Evolutionary conservation across 345 rosid species (phyloP).

Genomic region (Cardiospermum halicacabum): DNA sequence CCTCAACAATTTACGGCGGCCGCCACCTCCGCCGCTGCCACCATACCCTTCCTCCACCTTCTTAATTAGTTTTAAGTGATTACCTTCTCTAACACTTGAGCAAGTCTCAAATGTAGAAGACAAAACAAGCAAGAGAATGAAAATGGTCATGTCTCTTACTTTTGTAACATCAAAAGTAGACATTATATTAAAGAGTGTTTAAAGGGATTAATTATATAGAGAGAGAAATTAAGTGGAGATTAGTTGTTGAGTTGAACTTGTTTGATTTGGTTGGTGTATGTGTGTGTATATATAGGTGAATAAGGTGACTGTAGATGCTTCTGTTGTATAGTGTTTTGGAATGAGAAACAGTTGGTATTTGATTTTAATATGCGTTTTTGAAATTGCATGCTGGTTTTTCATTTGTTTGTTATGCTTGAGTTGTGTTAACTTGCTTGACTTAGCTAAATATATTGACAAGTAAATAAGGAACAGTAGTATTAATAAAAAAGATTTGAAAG

Average conservation of each 20-base stretch:
- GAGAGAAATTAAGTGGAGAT: constrained; percentile 4
- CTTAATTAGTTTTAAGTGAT: constrained; percentile 28
- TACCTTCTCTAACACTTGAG: constrained; percentile 43
- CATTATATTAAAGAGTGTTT: constrained; percentile 23
- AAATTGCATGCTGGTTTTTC: background rate
- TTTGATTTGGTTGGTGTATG: constrained; percentile 18
- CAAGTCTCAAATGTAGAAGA: constrained; percentile 31
- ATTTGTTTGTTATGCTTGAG: background rate
- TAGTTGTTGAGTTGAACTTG: constrained; percentile 10
- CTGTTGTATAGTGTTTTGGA: constrained; percentile 32
- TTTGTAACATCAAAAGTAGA: constrained; percentile 14
- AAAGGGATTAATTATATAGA: background rate
- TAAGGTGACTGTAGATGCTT: constrained; percentile 20
- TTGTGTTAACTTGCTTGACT: background rate
- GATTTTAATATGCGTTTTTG: background rate
- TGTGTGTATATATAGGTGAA: constrained; percentile 41
- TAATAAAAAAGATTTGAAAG: background rate
- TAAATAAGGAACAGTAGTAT: background rate
- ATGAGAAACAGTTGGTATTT: constrained; percentile 19
- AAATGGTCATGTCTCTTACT: constrained; percentile 15
- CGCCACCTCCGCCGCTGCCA: constrained; percentile 1
- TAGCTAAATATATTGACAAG: background rate
- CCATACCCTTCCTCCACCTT: constrained; percentile 1
- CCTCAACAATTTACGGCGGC: constrained; percentile 17
- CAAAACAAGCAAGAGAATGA: constrained; percentile 28